These are phyloP conservation scores for Paraphoma chrysanthemicola DNA, from an alignment of 2,329 filamentous ascomycete genomes.

Conservation along the genomic window DNA sequence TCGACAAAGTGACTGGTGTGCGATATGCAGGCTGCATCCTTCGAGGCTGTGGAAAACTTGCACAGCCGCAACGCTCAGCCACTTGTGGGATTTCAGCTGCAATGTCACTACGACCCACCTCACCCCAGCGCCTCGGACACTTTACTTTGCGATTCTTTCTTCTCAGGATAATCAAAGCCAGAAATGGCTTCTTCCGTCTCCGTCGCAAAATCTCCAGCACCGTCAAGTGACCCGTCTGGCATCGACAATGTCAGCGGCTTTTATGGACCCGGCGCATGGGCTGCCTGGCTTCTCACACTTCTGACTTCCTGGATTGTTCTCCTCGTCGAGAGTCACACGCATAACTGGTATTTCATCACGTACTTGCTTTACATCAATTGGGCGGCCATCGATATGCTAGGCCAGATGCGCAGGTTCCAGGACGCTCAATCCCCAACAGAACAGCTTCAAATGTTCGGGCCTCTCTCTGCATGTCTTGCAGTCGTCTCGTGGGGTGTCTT, in stretches of 20 bases:
- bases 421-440: not conserved
- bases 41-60: too few relatives aligned
- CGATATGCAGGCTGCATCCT: too few relatives aligned
- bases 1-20: too few relatives aligned
- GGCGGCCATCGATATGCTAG: not conserved
- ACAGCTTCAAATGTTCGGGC: not conserved
- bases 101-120: too few relatives aligned
- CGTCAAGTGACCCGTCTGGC: not conserved
- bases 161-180: too few relatives aligned
- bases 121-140: too few relatives aligned
- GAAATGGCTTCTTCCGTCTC: not conserved
- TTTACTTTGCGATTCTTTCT: too few relatives aligned
- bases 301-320: conserved; percentile 3
- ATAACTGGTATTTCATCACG: not conserved
- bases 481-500: not conserved
- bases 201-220: too few relatives aligned
- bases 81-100: too few relatives aligned
- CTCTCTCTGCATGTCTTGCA: not conserved
- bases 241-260: conserved; percentile 6
- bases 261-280: conserved; percentile 9
- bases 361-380: conserved; percentile 1
- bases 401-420: not conserved
- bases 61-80: too few relatives aligned
- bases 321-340: not conserved
- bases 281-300: conserved; percentile 6